Percentiles rank a stretch among this genome's conserved stretches.
Conservation (phyloP, 345 rosid species). For the Corymbia maculata region DNA sequence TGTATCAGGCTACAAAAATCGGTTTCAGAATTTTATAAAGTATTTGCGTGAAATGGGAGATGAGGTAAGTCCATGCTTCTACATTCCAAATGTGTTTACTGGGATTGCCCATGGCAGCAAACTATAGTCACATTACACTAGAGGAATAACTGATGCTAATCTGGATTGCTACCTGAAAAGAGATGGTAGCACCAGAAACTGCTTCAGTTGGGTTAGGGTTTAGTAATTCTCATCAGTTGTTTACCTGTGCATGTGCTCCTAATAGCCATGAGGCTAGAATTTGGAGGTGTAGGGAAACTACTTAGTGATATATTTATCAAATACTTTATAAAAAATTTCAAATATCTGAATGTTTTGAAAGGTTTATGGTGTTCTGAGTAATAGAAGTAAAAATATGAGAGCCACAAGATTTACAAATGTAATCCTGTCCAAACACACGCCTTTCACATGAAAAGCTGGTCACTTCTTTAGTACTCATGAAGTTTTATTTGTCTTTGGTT, state of each 20-base stretch:
- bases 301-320: neutral
- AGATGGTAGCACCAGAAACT: neutral
- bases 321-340: neutral
- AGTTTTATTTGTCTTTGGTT: neutral
- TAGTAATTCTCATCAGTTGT: neutral
- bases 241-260: neutral
- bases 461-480: neutral
- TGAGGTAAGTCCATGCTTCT: conserved; percentile 42
- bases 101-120: neutral
- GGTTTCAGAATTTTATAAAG: conserved; percentile 94
- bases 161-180: neutral
- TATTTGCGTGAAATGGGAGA: conserved; percentile 97
- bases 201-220: neutral
- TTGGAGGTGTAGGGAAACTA: neutral
- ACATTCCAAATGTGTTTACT: neutral
- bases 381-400: neutral
- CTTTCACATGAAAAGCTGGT: neutral
- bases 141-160: neutral
- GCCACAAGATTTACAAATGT: neutral
- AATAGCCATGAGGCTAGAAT: neutral
- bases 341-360: neutral
- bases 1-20: conserved; percentile 93
- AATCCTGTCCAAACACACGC: neutral
- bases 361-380: neutral
- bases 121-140: neutral